These are phyloP conservation scores for Tremellales sp. DNA, from an alignment of 1,284 basidiomycete species.

Conservation along the genomic window DNA sequence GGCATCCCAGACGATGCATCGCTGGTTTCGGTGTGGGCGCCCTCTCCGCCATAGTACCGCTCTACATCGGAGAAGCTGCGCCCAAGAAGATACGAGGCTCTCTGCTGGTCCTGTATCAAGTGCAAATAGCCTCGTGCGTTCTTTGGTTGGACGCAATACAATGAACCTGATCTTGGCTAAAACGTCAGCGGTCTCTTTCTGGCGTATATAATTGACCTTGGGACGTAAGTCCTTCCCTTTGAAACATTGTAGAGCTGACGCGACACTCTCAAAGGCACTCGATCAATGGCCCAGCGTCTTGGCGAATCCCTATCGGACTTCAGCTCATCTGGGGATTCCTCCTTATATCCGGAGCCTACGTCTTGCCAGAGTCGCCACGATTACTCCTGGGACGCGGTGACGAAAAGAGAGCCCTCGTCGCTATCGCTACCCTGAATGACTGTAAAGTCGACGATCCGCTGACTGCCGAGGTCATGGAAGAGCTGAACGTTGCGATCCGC, in stretches of 20 bases:
- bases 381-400: constrained; percentile 6
- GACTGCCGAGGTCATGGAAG: constrained; percentile 10
- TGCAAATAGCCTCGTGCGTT: constrained; percentile 73
- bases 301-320: constrained; percentile 13
- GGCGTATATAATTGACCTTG: constrained; percentile 56
- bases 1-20: constrained; percentile 25
- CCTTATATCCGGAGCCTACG: constrained; percentile 1
- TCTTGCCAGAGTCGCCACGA: constrained; percentile 12
- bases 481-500: too few species aligned
- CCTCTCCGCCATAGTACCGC: constrained; percentile 69
- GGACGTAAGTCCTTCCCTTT: constrained; percentile 26
- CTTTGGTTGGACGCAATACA: constrained; percentile 4
- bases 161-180: background rate
- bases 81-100: constrained; percentile 73
- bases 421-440: constrained; percentile 9
- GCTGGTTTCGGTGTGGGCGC: constrained; percentile 63
- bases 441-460: constrained; percentile 7
- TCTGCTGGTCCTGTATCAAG: constrained; percentile 63
- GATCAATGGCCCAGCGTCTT: constrained; percentile 8
- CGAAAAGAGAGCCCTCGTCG: constrained; percentile 6
- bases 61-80: constrained; percentile 51
- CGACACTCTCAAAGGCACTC: too few species aligned
- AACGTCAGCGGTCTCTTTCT: constrained; percentile 66
- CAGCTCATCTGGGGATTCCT: constrained; percentile 6
- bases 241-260: too few species aligned